These are phyloP conservation scores for Candida neerlandica DNA, from an alignment of 1,139 yeast species.

Conservation along the genomic window DNA sequence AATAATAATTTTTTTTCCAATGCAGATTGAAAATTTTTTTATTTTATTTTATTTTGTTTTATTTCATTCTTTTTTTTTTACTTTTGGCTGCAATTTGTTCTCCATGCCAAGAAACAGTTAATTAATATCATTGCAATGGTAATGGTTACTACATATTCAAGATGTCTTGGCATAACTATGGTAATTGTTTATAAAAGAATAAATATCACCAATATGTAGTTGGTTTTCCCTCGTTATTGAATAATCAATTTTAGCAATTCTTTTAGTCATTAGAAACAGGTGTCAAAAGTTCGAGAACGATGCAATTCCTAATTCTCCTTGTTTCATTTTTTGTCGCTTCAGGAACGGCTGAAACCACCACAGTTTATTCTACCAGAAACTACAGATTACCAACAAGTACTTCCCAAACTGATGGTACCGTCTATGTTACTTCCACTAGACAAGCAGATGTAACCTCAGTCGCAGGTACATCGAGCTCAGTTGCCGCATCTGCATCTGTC, in stretches of 20 bases:
- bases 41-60: too few relatives aligned
- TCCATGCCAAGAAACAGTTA: background rate
- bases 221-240: background rate
- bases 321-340: background rate
- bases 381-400: slow-evolving; percentile 4
- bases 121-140: background rate
- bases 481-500: background rate
- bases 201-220: background rate
- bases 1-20: too few relatives aligned
- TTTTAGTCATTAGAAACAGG: background rate
- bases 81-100: too few relatives aligned
- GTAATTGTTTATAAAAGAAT: background rate
- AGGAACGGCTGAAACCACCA: slow-evolving; percentile 7
- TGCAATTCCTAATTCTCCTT: background rate
- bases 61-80: too few relatives aligned
- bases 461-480: background rate
- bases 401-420: slow-evolving; percentile 6
- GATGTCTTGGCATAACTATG: too few relatives aligned
- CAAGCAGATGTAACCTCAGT: background rate
- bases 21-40: too few relatives aligned
- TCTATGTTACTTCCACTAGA: slow-evolving; percentile 8
- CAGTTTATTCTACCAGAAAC: slow-evolving; percentile 4
- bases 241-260: background rate
- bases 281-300: background rate
- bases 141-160: too few relatives aligned